Percentiles rank a stretch among this genome's conserved stretches.
Evolutionary conservation across 805 yeast species (phyloP).

Genomic region (Zygoascus flipseniorum): DNA sequence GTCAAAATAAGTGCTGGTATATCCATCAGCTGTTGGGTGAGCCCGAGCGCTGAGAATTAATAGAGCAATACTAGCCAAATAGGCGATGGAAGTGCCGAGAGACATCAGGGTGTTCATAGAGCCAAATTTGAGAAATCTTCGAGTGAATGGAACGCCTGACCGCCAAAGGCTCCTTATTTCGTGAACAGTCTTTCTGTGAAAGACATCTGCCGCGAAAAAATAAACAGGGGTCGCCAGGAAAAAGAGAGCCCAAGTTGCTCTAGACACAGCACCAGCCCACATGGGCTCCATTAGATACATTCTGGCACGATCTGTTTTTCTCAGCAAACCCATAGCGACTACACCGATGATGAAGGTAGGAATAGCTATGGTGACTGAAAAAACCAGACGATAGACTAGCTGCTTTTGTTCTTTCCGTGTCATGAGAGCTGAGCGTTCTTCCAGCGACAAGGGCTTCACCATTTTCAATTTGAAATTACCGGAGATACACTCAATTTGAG

Average conservation of each 20-base stretch:
- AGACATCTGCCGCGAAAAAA: slow-evolving; percentile 64
- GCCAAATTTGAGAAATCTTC: slow-evolving; percentile 60
- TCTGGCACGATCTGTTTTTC: slow-evolving; percentile 34
- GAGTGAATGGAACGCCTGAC: slow-evolving; percentile 43
- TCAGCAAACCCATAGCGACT: slow-evolving; percentile 57
- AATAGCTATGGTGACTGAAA: slow-evolving; percentile 48
- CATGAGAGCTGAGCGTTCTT: slow-evolving; percentile 49
- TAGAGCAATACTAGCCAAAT: slow-evolving; percentile 56
- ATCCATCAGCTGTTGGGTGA: slow-evolving; percentile 16
- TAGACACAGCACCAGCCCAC: slow-evolving; percentile 53
- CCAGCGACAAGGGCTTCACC: slow-evolving; percentile 48
- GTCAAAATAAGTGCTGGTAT: slow-evolving; percentile 64
- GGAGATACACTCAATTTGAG: slow-evolving; percentile 39
- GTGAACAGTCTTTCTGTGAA: slow-evolving; percentile 56
- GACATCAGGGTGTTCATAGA: slow-evolving; percentile 70
- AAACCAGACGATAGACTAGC: slow-evolving; percentile 38
- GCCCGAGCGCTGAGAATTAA: slow-evolving; percentile 37
- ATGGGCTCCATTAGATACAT: slow-evolving; percentile 52
- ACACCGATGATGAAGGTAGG: slow-evolving; percentile 64
- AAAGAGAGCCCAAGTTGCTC: slow-evolving; percentile 59
- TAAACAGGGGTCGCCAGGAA: slow-evolving; percentile 64
- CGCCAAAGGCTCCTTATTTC: slow-evolving; percentile 54
- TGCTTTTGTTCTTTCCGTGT: slow-evolving; percentile 40
- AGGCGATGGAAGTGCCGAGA: slow-evolving; percentile 65
- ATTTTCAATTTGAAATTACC: slow-evolving; percentile 44